These are phyloP conservation scores for Vitrella brassicaformis DNA, from an alignment of 73 alveolate genomes.

Conservation along the genomic window DNA sequence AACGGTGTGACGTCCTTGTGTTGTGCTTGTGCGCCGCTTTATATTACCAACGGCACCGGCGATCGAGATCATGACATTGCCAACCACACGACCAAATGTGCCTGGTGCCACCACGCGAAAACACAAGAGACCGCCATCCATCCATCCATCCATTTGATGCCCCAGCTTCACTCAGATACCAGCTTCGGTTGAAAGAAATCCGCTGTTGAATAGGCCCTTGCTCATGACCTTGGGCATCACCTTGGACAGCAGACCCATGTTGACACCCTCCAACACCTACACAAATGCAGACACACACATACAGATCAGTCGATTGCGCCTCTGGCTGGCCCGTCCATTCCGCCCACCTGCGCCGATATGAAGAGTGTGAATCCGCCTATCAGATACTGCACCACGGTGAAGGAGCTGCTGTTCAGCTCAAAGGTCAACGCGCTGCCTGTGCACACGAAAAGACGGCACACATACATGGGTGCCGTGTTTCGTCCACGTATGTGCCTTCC, in stretches of 20 bases:
- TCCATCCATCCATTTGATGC: background rate
- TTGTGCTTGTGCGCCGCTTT: too few species aligned
- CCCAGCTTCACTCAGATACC: background rate
- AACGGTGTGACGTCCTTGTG: too few species aligned
- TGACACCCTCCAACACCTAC: conserved; percentile 1
- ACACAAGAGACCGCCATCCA: background rate
- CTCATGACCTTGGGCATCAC: background rate
- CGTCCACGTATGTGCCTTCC: too few species aligned
- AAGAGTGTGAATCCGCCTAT: background rate
- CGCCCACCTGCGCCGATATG: background rate
- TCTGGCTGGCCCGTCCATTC: background rate
- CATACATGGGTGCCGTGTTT: too few species aligned
- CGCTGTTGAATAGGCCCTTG: background rate
- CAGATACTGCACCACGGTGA: background rate
- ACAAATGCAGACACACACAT: conserved; percentile 1
- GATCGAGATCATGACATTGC: background rate
- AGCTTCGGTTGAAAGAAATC: background rate
- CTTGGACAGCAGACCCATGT: background rate
- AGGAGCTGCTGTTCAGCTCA: background rate
- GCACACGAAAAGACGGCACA: too few species aligned
- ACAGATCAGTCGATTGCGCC: background rate
- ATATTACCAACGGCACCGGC: background rate
- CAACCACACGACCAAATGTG: background rate
- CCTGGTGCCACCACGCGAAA: background rate
- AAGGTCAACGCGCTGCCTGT: background rate